phyloP scores from a whole-genome alignment of 306 rosid genomes.

The Arachis hypogaea region DNA sequence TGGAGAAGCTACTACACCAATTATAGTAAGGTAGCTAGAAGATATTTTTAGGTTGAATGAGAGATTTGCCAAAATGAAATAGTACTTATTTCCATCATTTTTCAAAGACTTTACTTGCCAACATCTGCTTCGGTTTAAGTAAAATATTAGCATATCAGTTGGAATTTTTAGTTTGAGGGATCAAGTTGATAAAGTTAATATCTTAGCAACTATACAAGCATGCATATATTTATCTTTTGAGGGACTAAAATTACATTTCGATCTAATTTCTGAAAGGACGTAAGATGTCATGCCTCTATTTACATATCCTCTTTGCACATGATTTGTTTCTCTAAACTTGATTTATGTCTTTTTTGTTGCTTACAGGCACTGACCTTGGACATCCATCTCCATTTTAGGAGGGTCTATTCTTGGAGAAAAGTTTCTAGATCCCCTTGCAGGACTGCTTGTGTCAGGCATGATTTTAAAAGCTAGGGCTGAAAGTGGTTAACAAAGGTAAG shows the following conservation, averaged over 20 bases:
- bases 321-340: slow-evolving; percentile 26
- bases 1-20: slow-evolving; percentile 89
- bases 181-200: too few relatives aligned
- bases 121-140: slow-evolving; percentile 16
- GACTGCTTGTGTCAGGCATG: too few relatives aligned
- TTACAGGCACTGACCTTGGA: too few relatives aligned
- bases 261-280: slow-evolving; percentile 17
- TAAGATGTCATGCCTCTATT: slow-evolving; percentile 19
- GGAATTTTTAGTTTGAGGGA: background rate
- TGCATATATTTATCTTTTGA: background rate
- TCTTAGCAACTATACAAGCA: background rate
- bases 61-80: slow-evolving; percentile 93
- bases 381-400: too few relatives aligned
- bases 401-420: too few relatives aligned
- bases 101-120: slow-evolving; percentile 3
- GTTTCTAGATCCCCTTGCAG: too few relatives aligned
- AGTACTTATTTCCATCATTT: slow-evolving; percentile 57
- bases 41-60: slow-evolving; percentile 93
- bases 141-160: background rate
- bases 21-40: slow-evolving; percentile 96
- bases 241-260: background rate
- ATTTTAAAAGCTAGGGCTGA: too few relatives aligned
- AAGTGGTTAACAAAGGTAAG: too few relatives aligned
- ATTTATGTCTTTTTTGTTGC: slow-evolving; percentile 5
- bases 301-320: slow-evolving; percentile 1